Evolutionary conservation across 129 eudicot species (phyloP).

Genomic region (Chrysanthemum makinoi): DNA sequence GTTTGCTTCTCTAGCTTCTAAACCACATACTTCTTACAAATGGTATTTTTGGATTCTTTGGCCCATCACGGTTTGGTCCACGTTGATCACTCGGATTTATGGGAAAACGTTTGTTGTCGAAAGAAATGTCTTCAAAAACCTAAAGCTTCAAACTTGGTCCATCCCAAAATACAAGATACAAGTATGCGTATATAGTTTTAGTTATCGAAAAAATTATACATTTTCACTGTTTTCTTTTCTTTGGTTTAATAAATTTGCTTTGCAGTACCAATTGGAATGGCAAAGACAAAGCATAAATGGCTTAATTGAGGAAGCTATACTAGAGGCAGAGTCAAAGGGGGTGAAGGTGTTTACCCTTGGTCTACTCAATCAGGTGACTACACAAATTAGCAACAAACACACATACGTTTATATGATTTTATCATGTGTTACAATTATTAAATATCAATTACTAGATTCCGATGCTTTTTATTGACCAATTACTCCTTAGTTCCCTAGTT

Average conservation of each 20-base stretch:
- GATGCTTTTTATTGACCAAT: not conserved
- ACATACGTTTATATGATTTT: not conserved
- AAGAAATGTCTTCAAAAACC: slow-evolving; percentile 46
- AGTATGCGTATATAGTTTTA: slow-evolving; percentile 23
- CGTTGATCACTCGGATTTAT: slow-evolving; percentile 25
- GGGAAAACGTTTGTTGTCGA: slow-evolving; percentile 46
- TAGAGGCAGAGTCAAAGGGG: slow-evolving; percentile 64
- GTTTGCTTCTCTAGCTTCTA: slow-evolving; percentile 59
- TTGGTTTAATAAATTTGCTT: not conserved
- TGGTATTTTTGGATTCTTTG: slow-evolving; percentile 54
- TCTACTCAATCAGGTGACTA: slow-evolving; percentile 59
- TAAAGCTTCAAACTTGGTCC: slow-evolving; percentile 54
- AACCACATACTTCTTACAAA: slow-evolving; percentile 36
- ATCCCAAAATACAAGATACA: slow-evolving; percentile 49
- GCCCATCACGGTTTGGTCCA: slow-evolving; percentile 43
- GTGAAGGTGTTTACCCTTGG: slow-evolving; percentile 61
- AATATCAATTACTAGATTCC: not conserved
- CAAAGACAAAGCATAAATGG: slow-evolving; percentile 51
- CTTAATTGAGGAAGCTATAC: slow-evolving; percentile 65
- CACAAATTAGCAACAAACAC: not conserved
- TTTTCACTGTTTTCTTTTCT: not conserved
- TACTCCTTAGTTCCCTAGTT: too few species aligned
- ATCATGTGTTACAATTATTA: not conserved
- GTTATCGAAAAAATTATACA: not conserved
- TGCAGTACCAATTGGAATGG: slow-evolving; percentile 54